Conservation (phyloP, 1,139 yeast genomes). For the Blastobotrys aristatus region DNA sequence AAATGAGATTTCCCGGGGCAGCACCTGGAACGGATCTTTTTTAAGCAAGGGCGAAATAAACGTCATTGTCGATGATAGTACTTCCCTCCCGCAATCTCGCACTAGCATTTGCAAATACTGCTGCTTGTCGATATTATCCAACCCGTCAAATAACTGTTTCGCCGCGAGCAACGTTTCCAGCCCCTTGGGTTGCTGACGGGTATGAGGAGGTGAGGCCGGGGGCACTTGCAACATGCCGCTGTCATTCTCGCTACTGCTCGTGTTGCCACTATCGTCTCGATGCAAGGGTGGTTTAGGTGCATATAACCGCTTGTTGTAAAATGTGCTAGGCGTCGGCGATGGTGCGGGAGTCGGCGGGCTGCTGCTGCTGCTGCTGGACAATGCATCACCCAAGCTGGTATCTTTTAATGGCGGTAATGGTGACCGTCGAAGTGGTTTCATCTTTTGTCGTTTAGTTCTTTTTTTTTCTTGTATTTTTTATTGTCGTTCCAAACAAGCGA, state of each 20-base stretch:
- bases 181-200: neutral
- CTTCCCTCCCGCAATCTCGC: constrained; percentile 43
- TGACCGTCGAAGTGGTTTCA: neutral
- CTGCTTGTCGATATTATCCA: constrained; percentile 21
- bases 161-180: neutral
- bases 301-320: constrained; percentile 1
- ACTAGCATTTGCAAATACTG: constrained; percentile 30
- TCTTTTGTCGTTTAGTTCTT: constrained; percentile 1
- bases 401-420: neutral
- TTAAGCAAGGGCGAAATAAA: constrained; percentile 73
- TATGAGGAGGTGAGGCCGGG: neutral
- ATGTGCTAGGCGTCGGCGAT: constrained; percentile 25
- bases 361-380: constrained; percentile 1
- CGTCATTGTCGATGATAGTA: constrained; percentile 63
- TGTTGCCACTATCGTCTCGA: neutral
- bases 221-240: neutral
- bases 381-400: neutral
- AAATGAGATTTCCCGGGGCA: constrained; percentile 80
- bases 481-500: neutral
- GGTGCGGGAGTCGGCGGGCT: constrained; percentile 31
- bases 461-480: neutral
- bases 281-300: neutral
- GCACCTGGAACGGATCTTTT: constrained; percentile 76
- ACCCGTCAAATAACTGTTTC: neutral
- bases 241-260: neutral